Percentiles rank a stretch among this genome's conserved stretches.
Conservation (phyloP, 2,329 filamentous ascomycete species). For the Aspergillus novofumigatus region DNA sequence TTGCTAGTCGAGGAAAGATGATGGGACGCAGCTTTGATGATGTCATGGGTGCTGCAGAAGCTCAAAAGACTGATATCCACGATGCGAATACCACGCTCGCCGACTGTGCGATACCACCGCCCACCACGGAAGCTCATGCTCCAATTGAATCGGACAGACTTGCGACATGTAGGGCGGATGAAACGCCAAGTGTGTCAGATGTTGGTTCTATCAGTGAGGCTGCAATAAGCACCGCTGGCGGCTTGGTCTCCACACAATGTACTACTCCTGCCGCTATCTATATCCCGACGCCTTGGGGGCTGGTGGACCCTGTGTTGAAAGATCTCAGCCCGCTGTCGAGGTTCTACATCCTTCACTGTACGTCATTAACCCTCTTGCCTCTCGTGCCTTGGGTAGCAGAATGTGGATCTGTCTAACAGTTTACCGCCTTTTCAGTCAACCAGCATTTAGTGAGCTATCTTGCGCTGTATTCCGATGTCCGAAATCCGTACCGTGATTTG, state of each 20-base stretch:
- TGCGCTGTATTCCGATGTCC: conserved; percentile 44
- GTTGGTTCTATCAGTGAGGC: background rate
- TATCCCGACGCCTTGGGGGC: conserved; percentile 33
- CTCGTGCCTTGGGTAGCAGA: background rate
- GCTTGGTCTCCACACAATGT: background rate
- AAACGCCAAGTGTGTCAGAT: background rate
- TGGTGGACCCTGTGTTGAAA: conserved; percentile 47
- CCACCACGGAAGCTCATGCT: background rate
- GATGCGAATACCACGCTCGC: background rate
- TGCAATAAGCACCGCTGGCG: background rate
- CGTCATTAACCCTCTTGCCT: conserved; percentile 9
- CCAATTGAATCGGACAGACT: conserved; percentile 8
- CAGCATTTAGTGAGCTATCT: conserved; percentile 42
- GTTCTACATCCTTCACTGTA: conserved; percentile 47
- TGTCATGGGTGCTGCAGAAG: conserved; percentile 11
- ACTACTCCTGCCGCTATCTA: conserved; percentile 10
- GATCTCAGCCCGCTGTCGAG: conserved; percentile 42
- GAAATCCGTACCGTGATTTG: conserved; percentile 48
- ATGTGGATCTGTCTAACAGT: conserved; percentile 13
- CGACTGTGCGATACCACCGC: background rate
- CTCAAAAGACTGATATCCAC: conserved; percentile 5
- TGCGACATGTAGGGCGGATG: background rate
- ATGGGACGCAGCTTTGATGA: conserved; percentile 51
- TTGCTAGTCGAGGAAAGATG: conserved; percentile 46
- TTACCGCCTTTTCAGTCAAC: conserved; percentile 24